These are phyloP conservation scores for Yamadazyma phyllophila DNA, from an alignment of 805 yeast species.

Conservation along the genomic window DNA sequence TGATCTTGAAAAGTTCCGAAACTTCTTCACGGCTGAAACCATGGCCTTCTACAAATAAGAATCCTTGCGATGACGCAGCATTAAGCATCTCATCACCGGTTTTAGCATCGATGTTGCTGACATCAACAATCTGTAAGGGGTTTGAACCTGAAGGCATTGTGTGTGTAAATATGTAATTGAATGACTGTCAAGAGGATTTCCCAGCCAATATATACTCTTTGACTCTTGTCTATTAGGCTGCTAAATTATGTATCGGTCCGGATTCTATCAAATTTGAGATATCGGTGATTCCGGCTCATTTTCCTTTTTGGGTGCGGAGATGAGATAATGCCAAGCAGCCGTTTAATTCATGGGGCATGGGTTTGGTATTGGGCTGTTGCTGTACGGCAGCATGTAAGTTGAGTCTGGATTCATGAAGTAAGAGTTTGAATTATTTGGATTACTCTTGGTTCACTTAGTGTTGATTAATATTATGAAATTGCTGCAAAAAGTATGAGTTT, in stretches of 20 bases:
- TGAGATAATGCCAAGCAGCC: background rate
- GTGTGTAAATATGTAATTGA: background rate
- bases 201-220: background rate
- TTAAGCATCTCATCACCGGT: constrained; percentile 52
- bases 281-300: constrained; percentile 1
- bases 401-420: too few species aligned
- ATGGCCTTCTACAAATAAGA: constrained; percentile 65
- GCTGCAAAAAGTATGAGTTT: too few species aligned
- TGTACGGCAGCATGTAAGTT: too few species aligned
- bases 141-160: constrained; percentile 19
- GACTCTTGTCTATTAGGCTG: background rate
- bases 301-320: background rate
- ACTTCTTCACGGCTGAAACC: constrained; percentile 58
- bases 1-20: constrained; percentile 46
- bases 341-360: too few species aligned
- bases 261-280: constrained; percentile 1
- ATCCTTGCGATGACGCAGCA: constrained; percentile 66
- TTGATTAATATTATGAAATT: too few species aligned
- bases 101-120: constrained; percentile 39
- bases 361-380: too few species aligned
- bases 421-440: too few species aligned
- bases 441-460: too few species aligned
- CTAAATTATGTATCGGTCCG: constrained; percentile 1
- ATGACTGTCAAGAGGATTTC: background rate
- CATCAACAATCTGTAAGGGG: constrained; percentile 58